Percentiles rank a stretch among this genome's conserved stretches.
Conservation (phyloP, 345 rosid species). For the Populus ilicifolia region DNA sequence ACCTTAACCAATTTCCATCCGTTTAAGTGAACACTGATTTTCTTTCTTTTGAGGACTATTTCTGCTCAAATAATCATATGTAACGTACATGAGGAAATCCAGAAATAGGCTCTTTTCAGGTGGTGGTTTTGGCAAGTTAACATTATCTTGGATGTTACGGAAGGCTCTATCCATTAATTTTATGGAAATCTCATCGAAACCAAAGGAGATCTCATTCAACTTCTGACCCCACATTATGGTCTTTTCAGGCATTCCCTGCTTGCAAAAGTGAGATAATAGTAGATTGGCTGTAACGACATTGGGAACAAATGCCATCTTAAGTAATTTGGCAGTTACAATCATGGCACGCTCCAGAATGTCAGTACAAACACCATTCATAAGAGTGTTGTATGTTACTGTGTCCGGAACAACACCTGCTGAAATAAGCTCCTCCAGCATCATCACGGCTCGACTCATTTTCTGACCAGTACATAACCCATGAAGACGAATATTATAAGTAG, state of each 20-base stretch:
- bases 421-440: conserved; percentile 33
- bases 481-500: conserved; percentile 52
- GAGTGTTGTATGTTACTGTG: conserved; percentile 66
- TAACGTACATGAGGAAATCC: conserved; percentile 68
- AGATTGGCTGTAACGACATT: conserved; percentile 51
- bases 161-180: conserved; percentile 46
- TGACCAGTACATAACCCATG: conserved; percentile 43
- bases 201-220: conserved; percentile 55
- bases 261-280: conserved; percentile 55
- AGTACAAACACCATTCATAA: conserved; percentile 52
- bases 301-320: conserved; percentile 70
- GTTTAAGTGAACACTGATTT: conserved; percentile 15
- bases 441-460: conserved; percentile 50
- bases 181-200: conserved; percentile 54
- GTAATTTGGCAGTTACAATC: conserved; percentile 60
- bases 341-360: conserved; percentile 55
- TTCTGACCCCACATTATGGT: conserved; percentile 60
- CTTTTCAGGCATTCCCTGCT: conserved; percentile 69
- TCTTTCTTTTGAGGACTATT: conserved; percentile 20
- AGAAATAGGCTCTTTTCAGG: conserved; percentile 50
- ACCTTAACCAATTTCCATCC: conserved; percentile 22
- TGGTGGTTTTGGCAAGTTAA: conserved; percentile 21
- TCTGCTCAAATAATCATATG: conserved; percentile 51
- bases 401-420: conserved; percentile 52
- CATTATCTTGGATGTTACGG: conserved; percentile 17